These are phyloP conservation scores for Solanum aculeatissimum DNA, from an alignment of 305 asterid genomes.

Conservation along the genomic window DNA sequence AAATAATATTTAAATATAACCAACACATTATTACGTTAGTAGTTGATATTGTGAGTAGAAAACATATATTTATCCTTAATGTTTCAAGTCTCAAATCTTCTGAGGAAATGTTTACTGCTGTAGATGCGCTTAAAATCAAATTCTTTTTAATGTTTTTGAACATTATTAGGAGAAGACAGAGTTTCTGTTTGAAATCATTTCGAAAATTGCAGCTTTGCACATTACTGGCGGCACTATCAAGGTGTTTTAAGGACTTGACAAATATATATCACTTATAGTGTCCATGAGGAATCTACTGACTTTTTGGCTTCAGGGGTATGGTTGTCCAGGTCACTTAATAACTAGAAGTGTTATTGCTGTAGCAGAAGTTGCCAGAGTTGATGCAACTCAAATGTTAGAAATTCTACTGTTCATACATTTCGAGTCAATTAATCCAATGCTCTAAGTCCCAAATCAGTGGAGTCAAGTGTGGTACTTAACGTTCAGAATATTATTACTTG, in stretches of 20 bases:
- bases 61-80: neutral
- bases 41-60: neutral
- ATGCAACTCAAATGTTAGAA: no score
- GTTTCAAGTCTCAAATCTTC: neutral
- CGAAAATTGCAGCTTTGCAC: constrained; percentile 64
- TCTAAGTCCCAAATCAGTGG: no score
- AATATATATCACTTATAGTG: neutral
- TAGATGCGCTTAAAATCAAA: neutral
- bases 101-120: neutral
- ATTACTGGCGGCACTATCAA: constrained; percentile 81
- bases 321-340: constrained; percentile 81
- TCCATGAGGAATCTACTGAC: constrained; percentile 8
- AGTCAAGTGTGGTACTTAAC: no score
- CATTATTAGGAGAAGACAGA: constrained; percentile 98
- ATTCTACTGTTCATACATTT: no score
- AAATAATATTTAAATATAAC: no score
- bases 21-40: neutral
- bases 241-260: constrained; percentile 26
- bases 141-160: neutral
- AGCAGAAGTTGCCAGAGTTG: constrained; percentile 64
- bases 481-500: no score
- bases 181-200: constrained; percentile 87
- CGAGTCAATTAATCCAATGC: no score
- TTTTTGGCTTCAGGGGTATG: constrained; percentile 59
- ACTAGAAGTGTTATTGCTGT: constrained; percentile 71